phyloP scores from a whole-genome alignment of 2,329 filamentous ascomycete species.

The Botrytis elliptica region DNA sequence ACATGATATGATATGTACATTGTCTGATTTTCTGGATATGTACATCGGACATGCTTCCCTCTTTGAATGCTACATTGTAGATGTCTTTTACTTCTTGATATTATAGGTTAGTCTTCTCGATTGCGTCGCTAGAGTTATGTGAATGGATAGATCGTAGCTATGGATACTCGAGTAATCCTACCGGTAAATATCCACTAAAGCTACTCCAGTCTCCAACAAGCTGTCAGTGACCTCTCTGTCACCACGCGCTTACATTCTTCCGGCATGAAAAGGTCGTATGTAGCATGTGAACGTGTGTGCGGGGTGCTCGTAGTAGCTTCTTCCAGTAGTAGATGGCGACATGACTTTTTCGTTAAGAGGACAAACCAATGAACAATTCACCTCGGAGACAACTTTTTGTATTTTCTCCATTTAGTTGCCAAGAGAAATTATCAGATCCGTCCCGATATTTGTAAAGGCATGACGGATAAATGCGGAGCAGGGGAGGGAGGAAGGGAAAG shows the following conservation, averaged over 20 bases:
- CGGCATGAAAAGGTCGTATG: background rate
- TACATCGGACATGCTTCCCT: background rate
- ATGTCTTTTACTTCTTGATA: background rate
- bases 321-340: background rate
- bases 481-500: background rate
- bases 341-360: too few species aligned
- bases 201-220: background rate
- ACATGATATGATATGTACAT: background rate
- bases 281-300: background rate
- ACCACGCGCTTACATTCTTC: background rate
- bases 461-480: conserved; percentile 12
- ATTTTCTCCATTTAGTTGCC: conserved; percentile 3
- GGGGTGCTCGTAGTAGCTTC: background rate
- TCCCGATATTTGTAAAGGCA: conserved; percentile 6
- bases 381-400: background rate
- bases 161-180: background rate
- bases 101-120: background rate
- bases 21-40: background rate
- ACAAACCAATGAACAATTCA: background rate
- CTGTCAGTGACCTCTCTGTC: background rate
- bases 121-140: background rate
- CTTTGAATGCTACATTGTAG: background rate
- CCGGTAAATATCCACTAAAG: background rate
- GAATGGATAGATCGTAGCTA: background rate
- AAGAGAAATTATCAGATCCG: conserved; percentile 24